A percentile compares a stretch with the other conserved stretches of the same genome.
Evolutionary conservation across 257 asterid genomes (phyloP).

Genomic region (Galeopsis tetrahit): DNA sequence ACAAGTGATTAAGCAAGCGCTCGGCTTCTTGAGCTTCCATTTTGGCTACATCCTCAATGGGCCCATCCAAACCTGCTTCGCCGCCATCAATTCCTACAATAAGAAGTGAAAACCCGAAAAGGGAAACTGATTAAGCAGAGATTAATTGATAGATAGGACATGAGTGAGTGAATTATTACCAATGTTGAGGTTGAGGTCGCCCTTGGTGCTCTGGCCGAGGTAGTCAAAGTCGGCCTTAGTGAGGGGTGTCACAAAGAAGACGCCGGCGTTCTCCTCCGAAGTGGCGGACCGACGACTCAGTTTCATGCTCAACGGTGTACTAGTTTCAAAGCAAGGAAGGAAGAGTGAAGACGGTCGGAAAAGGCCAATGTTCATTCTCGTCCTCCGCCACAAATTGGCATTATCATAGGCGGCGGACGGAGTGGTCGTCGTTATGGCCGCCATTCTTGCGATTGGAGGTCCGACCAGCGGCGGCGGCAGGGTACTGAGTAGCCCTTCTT

Average conservation of each 20-base stretch:
- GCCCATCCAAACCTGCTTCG: conserved; percentile 57
- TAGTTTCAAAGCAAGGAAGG: conserved; percentile 17
- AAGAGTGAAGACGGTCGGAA: conserved; percentile 23
- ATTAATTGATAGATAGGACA: not conserved
- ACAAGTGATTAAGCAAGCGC: conserved; percentile 64
- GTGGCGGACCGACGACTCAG: conserved; percentile 37
- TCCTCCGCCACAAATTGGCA: conserved; percentile 24
- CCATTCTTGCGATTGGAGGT: conserved; percentile 25
- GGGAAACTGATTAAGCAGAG: not conserved
- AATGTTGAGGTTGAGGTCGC: conserved; percentile 59
- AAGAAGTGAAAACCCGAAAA: not conserved
- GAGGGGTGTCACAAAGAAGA: conserved; percentile 61
- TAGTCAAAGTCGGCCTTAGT: conserved; percentile 59
- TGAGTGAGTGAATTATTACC: conserved; percentile 29
- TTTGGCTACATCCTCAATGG: conserved; percentile 79
- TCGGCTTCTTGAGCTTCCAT: conserved; percentile 76
- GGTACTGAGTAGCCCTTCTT: not conserved
- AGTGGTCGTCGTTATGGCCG: conserved; percentile 17
- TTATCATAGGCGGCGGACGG: conserved; percentile 11
- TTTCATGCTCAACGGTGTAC: conserved; percentile 13
- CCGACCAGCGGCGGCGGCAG: not conserved
- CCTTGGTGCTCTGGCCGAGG: conserved; percentile 90
- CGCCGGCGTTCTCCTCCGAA: conserved; percentile 35
- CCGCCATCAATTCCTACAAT: conserved; percentile 50
- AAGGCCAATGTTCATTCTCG: conserved; percentile 12